Evolutionary conservation across 2,329 filamentous ascomycete species (phyloP).

Genomic region (Erysiphe pulchra): DNA sequence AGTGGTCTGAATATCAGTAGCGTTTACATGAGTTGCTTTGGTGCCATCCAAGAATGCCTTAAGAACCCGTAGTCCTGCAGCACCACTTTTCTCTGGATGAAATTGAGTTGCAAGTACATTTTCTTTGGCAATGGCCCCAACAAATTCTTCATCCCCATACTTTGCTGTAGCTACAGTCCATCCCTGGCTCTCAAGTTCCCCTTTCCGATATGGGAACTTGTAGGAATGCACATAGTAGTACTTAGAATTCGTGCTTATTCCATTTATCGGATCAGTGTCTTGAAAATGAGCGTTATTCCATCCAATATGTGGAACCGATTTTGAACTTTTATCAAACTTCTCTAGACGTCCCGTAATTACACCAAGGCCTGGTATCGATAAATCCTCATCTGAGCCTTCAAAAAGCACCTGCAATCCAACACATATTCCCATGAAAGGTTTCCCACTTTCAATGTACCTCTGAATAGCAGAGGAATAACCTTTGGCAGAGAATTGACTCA

Average conservation of each 20-base stretch:
- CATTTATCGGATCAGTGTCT: constrained; percentile 38
- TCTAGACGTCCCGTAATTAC: constrained; percentile 45
- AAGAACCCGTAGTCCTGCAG: constrained; percentile 61
- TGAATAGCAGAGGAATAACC: constrained; percentile 66
- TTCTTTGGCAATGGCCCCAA: constrained; percentile 65
- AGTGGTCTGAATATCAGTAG: constrained; percentile 3
- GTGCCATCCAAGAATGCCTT: constrained; percentile 65
- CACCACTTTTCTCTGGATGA: constrained; percentile 90
- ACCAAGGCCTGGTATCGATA: constrained; percentile 45
- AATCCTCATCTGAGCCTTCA: constrained; percentile 57
- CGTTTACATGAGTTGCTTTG: constrained; percentile 16
- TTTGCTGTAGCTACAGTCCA: constrained; percentile 81
- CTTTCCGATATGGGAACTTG: constrained; percentile 49
- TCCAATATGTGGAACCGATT: constrained; percentile 95
- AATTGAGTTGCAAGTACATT: constrained; percentile 89
- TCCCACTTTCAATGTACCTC: constrained; percentile 65
- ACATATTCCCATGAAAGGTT: constrained; percentile 95
- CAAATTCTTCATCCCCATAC: constrained; percentile 73
- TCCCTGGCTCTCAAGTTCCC: constrained; percentile 51
- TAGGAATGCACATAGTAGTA: constrained; percentile 99
- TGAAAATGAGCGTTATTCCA: constrained; percentile 73
- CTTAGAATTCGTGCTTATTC: constrained; percentile 56
- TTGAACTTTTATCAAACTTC: constrained; percentile 51
- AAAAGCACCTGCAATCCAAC: constrained; percentile 86
- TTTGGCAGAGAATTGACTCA: constrained; percentile 56